Percentiles rank a stretch among this genome's conserved stretches.
Evolutionary conservation across 2,329 filamentous ascomycete species (phyloP).

Genomic region (Trichoderma breve): DNA sequence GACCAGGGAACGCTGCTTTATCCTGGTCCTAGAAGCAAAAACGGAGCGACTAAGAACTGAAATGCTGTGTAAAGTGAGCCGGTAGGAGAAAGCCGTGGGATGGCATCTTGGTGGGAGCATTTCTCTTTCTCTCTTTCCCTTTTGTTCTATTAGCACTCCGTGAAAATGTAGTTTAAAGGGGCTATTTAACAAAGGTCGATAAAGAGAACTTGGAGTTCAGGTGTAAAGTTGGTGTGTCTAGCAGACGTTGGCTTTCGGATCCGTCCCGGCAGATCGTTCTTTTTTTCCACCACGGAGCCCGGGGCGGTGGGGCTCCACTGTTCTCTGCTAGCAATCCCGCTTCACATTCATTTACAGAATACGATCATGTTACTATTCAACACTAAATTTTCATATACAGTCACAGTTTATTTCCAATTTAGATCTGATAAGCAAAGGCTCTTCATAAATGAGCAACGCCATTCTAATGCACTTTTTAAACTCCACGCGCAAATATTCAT

Average conservation of each 20-base stretch:
- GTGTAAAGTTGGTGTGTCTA: neutral
- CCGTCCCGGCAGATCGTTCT: neutral
- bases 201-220: neutral
- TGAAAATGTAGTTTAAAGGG: neutral
- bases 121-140: neutral
- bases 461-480: neutral
- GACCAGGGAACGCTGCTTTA: conserved; percentile 36
- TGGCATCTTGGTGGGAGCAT: neutral
- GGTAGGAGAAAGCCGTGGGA: neutral
- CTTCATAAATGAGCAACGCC: neutral
- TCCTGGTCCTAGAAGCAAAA: neutral
- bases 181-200: neutral
- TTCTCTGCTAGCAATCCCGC: neutral
- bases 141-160: neutral
- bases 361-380: neutral
- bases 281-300: conserved; percentile 1
- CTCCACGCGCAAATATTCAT: neutral
- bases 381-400: too few relatives aligned
- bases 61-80: neutral
- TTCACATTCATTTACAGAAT: neutral
- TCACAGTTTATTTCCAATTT: neutral
- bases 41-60: neutral
- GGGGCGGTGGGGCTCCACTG: neutral
- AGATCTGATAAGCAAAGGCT: neutral
- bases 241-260: neutral